Base-by-base conservation (phyloP, 2,329 filamentous ascomycete genomes). In the Hymenoscyphus linearis region DNA sequence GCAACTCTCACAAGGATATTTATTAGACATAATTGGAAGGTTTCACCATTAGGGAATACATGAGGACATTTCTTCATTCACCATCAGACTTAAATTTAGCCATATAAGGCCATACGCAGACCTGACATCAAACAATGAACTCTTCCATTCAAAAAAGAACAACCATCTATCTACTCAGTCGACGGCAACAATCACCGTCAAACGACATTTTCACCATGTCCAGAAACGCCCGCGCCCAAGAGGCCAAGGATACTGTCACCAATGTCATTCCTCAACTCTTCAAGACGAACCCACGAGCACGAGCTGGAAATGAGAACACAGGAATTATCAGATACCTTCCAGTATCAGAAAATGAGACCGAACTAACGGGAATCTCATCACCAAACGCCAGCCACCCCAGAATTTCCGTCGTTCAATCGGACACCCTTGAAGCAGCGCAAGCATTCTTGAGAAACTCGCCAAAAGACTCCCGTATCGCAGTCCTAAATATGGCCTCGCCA, bases 401-500 rank as follows among this genome's bases (percentile, higher is more conserved):
- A 50, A 57, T 66, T 70, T 60, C 67, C 27, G 79, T 88, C 40
- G 67, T 85, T 60, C 79, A 85, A 66, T 76, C 78, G 18, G 85
- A 88, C 67, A 81, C 80, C 0, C 78, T 85, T 66, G 82, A 86
- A 66, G 80, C 79, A 1, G 85, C 83, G 6, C 75, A 85, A 52
- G 68, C 67, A 4, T 67, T 79, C 44, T 62, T 72, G 26, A 63
- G 67, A 34, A 64, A 67, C 26, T 66, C 59, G 63, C 63, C 69
- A 64, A 61, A 67, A 65, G 55, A 71, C 74, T 67, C 66, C 52
- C 71, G 74, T 7, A 79, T 87, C n/a, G 82, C 80, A 35, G 79
- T 89, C 26, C 76, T 90, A 62, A 90, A 89, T 68, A 84, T 89
- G 75, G 86, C 86, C 16, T 88, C 83, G 57, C 78, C 82, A 54